Percentiles rank a stretch among this genome's conserved stretches.
Evolutionary conservation across 805 yeast species (phyloP).

Genomic region (Torulaspora indica): DNA sequence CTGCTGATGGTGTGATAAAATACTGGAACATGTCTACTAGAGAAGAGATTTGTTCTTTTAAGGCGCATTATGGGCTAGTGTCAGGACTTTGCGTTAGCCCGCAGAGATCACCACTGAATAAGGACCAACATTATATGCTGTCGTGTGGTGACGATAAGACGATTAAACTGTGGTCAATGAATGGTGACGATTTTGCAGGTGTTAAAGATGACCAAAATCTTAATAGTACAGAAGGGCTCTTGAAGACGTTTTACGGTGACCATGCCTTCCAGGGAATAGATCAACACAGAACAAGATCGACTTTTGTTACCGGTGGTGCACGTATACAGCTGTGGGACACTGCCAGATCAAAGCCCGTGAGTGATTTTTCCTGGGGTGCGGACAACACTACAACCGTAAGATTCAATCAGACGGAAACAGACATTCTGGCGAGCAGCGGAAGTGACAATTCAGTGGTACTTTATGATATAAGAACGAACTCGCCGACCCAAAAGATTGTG

Average conservation of each 20-base stretch:
- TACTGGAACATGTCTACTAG: slow-evolving; percentile 87
- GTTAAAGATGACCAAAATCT: slow-evolving; percentile 33
- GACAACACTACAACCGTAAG: slow-evolving; percentile 79
- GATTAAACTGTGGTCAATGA: slow-evolving; percentile 82
- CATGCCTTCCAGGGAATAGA: slow-evolving; percentile 82
- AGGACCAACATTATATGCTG: slow-evolving; percentile 46
- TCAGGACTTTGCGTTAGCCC: slow-evolving; percentile 80
- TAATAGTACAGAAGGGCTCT: slow-evolving; percentile 47
- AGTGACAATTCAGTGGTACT: slow-evolving; percentile 86
- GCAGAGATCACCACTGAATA: slow-evolving; percentile 19
- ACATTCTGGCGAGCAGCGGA: slow-evolving; percentile 82
- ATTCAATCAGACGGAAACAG: slow-evolving; percentile 87
- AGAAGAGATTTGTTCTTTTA: slow-evolving; percentile 67
- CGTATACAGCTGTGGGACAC: slow-evolving; percentile 89
- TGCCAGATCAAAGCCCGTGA: slow-evolving; percentile 67
- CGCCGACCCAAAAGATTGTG: slow-evolving; percentile 88
- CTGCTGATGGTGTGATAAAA: slow-evolving; percentile 92
- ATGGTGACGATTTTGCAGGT: slow-evolving; percentile 45
- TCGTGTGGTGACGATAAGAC: slow-evolving; percentile 91
- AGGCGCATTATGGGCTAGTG: slow-evolving; percentile 88
- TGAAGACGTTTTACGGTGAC: slow-evolving; percentile 77
- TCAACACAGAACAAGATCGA: slow-evolving; percentile 67
- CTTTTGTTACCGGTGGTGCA: slow-evolving; percentile 91
- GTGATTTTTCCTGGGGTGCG: slow-evolving; percentile 92
- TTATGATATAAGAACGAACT: slow-evolving; percentile 83